Evolutionary conservation across 1,284 basidiomycete species (phyloP), one percentile per base, ranked within the genome.

Genomic region (Pseudozyma tsukubaensis): DNA sequence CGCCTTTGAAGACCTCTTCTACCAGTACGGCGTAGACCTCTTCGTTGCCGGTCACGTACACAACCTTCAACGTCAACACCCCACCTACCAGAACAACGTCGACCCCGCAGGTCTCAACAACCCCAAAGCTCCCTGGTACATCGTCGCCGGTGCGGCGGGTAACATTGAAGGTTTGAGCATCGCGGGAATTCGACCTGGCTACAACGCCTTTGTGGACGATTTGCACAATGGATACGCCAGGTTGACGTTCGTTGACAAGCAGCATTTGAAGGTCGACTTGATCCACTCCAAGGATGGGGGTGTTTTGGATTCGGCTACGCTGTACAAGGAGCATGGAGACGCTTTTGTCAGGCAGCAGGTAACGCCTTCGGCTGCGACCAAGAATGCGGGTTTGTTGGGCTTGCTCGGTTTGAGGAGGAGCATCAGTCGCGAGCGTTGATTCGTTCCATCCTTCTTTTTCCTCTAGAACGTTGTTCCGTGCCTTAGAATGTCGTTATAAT

Each of bases 41-140:
- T 80, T 82, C 47, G 53, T 73, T 29, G 76, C 72, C 9, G 85
- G 85, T 24, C 85, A 86, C 68, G 84, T 85, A 35, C 85, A 86
- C 77, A 83, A 82, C 76, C 80, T 82, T 52, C 83, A 86, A 63
- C 77, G 84, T n/a, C 68, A 82, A 13, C 73, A 63, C 29, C 85
- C 85, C 0, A 72, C 85, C 24, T 76, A 80, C 50, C 61, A 64
- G 18, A 79, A 80, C 63, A 76, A 61, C 12, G 80, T 78, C 44
- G 76, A 78, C 68, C 34, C 72, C 8, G 61, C 59, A 18, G 59
- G 58, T 7, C 57, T 83, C 18, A 66, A 82, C 63, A 74, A 82
- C 76, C 81, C 84, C 59, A 74, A 83, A 67, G 83, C 82, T 9
- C 71, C 77, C 16, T 65, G 65, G 71, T 65, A 79, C 66, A 68